Evolutionary conservation across 371 early-diverging fungal genomes (phyloP).

Genomic region (Mucor racemosus): DNA sequence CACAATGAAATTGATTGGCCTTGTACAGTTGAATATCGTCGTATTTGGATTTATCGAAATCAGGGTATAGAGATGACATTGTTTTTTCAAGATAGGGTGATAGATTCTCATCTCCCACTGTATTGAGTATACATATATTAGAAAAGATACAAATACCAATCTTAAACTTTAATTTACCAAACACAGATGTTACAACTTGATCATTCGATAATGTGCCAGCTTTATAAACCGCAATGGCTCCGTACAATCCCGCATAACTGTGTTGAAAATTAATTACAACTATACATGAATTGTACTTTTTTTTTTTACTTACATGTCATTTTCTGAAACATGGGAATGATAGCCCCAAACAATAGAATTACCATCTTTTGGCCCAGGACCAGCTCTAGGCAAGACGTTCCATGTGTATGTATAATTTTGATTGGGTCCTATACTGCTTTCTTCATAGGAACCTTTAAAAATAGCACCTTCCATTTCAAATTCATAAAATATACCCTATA

Average conservation of each 20-base stretch:
- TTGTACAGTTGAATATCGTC: neutral
- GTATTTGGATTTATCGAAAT: neutral
- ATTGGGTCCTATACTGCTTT: constrained; percentile 39
- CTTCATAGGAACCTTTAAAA: constrained; percentile 41
- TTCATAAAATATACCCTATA: constrained; percentile 54
- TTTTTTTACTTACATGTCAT: constrained; percentile 38
- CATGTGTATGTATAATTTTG: constrained; percentile 49
- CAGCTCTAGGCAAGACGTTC: constrained; percentile 48
- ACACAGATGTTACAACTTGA: constrained; percentile 42
- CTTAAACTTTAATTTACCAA: constrained; percentile 29
- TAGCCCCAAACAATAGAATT: constrained; percentile 55
- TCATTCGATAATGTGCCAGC: constrained; percentile 38
- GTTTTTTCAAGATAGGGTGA: constrained; percentile 43
- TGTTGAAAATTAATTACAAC: neutral
- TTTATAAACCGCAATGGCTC: constrained; percentile 51
- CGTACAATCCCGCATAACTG: constrained; percentile 53
- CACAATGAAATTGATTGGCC: constrained; percentile 34
- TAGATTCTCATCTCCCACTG: constrained; percentile 45
- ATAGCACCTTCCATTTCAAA: constrained; percentile 60
- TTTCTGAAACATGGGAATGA: constrained; percentile 55
- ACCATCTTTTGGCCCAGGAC: constrained; percentile 53
- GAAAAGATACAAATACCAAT: neutral
- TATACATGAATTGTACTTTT: neutral
- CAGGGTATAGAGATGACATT: constrained; percentile 19
- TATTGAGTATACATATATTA: neutral